A percentile compares a stretch with the other conserved stretches of the same genome.
Evolutionary conservation across 1,284 basidiomycete genomes (phyloP).

Genomic region (Porogramme epimiltina): DNA sequence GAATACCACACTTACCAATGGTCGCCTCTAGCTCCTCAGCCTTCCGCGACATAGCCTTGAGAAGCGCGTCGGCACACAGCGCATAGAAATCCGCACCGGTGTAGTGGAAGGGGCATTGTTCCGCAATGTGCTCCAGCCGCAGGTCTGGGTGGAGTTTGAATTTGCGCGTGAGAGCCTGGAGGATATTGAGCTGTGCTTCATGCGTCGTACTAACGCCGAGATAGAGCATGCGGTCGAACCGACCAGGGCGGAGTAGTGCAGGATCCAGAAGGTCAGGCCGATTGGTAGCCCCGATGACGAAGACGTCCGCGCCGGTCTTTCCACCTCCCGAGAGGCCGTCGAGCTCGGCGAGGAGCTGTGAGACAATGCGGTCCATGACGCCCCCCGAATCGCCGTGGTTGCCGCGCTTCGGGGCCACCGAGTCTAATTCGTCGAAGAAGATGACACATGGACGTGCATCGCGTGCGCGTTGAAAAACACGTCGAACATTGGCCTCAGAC

Average conservation of each 20-base stretch:
- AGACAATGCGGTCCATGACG: slow-evolving; percentile 98
- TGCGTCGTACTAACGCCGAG: slow-evolving; percentile 92
- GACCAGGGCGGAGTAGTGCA: slow-evolving; percentile 89
- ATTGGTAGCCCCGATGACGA: slow-evolving; percentile 98
- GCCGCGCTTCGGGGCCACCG: slow-evolving; percentile 93
- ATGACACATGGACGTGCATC: slow-evolving; percentile 93
- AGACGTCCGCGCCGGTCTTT: slow-evolving; percentile 69
- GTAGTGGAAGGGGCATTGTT: slow-evolving; percentile 88
- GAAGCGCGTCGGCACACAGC: slow-evolving; percentile 93
- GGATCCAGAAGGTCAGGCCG: slow-evolving; percentile 94
- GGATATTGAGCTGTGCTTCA: slow-evolving; percentile 84
- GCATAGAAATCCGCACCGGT: slow-evolving; percentile 99
- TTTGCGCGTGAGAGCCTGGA: slow-evolving; percentile 91
- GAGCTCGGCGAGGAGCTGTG: slow-evolving; percentile 92
- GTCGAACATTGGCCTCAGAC: slow-evolving; percentile 94
- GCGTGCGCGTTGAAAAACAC: slow-evolving; percentile 89
- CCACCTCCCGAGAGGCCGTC: slow-evolving; percentile 84
- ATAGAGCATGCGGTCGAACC: slow-evolving; percentile 98
- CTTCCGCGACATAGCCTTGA: slow-evolving; percentile 92
- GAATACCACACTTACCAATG: slow-evolving; percentile 52
- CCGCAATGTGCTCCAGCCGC: slow-evolving; percentile 68
- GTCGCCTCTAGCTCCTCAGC: slow-evolving; percentile 78
- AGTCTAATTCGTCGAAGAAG: slow-evolving; percentile 98
- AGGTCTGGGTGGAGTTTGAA: slow-evolving; percentile 82
- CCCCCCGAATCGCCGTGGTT: slow-evolving; percentile 95